Conservation (phyloP, 2,329 filamentous ascomycete species). For the Phaeophleospora eucalypticola region DNA sequence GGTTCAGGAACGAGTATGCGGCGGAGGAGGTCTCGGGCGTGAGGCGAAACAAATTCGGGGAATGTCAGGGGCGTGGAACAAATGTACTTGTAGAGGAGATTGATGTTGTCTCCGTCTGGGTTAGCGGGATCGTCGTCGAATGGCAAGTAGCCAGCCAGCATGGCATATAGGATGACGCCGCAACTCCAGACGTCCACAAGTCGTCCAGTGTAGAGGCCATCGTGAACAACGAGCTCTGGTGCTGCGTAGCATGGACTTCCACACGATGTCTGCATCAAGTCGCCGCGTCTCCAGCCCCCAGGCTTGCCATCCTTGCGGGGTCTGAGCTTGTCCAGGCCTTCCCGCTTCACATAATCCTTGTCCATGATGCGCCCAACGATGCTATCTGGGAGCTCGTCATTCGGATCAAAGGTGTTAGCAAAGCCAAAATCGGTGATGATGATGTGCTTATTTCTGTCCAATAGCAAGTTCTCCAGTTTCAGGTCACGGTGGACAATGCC, state of each 20-base stretch:
- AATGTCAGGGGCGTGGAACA: slow-evolving; percentile 95
- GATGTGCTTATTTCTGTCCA: slow-evolving; percentile 96
- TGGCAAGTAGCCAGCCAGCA: slow-evolving; percentile 94
- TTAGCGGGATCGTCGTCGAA: slow-evolving; percentile 98
- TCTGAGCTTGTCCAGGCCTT: slow-evolving; percentile 77
- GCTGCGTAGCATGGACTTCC: slow-evolving; percentile 97
- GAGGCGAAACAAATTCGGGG: slow-evolving; percentile 96
- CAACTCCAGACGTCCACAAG: slow-evolving; percentile 99
- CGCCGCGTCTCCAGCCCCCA: slow-evolving; percentile 64
- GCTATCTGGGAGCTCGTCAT: slow-evolving; percentile 82
- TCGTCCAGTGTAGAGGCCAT: slow-evolving; percentile 91
- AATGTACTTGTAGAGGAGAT: slow-evolving; percentile 98
- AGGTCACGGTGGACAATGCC: slow-evolving; percentile 96
- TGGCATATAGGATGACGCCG: slow-evolving; percentile 96
- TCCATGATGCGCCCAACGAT: slow-evolving; percentile 84
- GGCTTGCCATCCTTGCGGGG: slow-evolving; percentile 53
- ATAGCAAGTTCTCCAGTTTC: slow-evolving; percentile 90
- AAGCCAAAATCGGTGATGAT: slow-evolving; percentile 99
- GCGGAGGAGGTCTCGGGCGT: slow-evolving; percentile 85
- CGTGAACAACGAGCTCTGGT: slow-evolving; percentile 93
- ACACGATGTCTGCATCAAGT: slow-evolving; percentile 98
- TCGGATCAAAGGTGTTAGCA: slow-evolving; percentile 91
- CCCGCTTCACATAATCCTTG: slow-evolving; percentile 79
- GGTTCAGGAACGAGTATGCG: slow-evolving; percentile 94
- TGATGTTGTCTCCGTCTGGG: slow-evolving; percentile 98